Evolutionary conservation across 768 basidiomycete species (phyloP), one percentile per base, ranked within the genome.

Genomic region (Tylopilus sp.): DNA sequence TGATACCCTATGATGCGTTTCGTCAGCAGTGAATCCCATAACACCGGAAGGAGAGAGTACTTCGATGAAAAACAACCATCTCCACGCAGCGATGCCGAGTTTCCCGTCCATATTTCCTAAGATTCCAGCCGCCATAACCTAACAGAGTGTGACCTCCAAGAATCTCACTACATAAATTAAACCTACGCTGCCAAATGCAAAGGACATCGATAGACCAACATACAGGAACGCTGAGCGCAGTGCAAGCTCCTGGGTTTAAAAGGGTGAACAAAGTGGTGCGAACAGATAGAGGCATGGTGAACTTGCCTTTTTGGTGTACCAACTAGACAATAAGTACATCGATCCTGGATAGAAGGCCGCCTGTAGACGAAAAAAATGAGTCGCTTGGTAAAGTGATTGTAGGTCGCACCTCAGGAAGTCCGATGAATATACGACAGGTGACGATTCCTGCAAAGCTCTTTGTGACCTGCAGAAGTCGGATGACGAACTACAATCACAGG

Each of bases 31-130:
- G 19, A 5, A n/a, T 30, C 19, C 43, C 19, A 7, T 9, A 45
- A 11, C 43, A 24, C 2, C n/a, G 0, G 8, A 28, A 11, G n/a
- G 38, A 11, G 26, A 14, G 22, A 11, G 50, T 9, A 78, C 84
- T 74, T 85, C 87, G 40, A 87, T 85, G 62, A 78, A 85, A 64
- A 89, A 89, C 33, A 88, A 58, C 86, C 82, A 89, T 73, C 84
- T 63, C 87, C 87, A 89, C 11, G 84, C 86, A 26, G 82, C 64
- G 37, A 86, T 82, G 2, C 86, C 87, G 5, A 79, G 71, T 46
- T 74, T 76, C 2, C 85, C 86, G 55, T 90, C 79, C 86, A 89
- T 85, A 37, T 74, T 77, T 1, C 74, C 71, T 14, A 92, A 74
- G 49, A 89, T 85, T 12, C 85, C 87, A 19, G 87, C 87, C 16